Evolutionary conservation across 192 early-diverging fungal species (phyloP), one percentile per base, ranked within the genome.

Genomic region (Coemansia guatemalensis): DNA sequence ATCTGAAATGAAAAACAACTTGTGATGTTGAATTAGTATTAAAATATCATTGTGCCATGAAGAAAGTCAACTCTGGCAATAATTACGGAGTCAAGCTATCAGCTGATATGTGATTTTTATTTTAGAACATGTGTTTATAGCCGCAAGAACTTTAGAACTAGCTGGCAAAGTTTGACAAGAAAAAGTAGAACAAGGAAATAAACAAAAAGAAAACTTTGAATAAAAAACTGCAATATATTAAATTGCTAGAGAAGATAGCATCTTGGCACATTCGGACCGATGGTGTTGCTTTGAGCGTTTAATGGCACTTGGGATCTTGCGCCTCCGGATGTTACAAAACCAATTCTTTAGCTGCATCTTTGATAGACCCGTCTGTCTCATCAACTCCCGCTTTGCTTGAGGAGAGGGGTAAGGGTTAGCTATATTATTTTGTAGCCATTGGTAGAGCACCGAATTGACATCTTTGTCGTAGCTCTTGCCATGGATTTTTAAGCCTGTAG

Each of bases 271-370:
- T 44, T 44, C 39, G 21, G 32, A n/a, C 9, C 57, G 20, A 27
- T 32, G 30, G 21, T 27, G 49, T 32, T 8, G 9, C 53, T 64
- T 64, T 48, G 41, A 12, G 24, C 52, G 62, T 23, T 48, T 64
- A 27, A 64, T 63, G 11, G 64, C 30, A 27, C 47, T 20, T 0
- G 64, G 53, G 5, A 71, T 54, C 50, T 74, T 80, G 53, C 78
- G 68, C 20, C 78, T 58, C 20, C 78, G 78, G 14, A 75, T 50
- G 48, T 81, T 81, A 56, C 78, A 74, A 41, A 81, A 62, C 73
- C 73, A 81, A 35, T 81, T 81, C 29, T 81, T 81, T 7, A 81
- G 66, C 60, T 81, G 78, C 72, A 74, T 81, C 24, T 72, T 71
- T 4, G 65, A 52, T 18, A 81, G 60, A 7, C 70, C 73, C 1